Percentiles rank a stretch among this genome's conserved stretches.
Evolutionary conservation across 768 basidiomycete genomes (phyloP).

Genomic region (Crassisporium funariophilum): DNA sequence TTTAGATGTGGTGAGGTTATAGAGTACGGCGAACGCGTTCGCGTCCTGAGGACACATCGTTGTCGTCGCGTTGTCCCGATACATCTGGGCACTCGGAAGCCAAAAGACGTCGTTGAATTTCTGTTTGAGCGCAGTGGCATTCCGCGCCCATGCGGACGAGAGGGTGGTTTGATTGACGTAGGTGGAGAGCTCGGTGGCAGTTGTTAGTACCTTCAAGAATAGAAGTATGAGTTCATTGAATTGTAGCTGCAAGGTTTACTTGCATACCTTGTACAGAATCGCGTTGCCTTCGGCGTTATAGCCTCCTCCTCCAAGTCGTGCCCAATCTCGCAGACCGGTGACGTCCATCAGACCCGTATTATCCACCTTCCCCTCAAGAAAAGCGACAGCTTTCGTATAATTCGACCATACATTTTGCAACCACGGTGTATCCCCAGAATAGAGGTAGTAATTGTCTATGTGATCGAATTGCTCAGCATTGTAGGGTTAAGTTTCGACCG

Average conservation of each 20-base stretch:
- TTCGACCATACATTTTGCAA: conserved; percentile 53
- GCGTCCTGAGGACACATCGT: conserved; percentile 58
- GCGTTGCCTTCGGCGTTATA: conserved; percentile 61
- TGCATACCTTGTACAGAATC: conserved; percentile 46
- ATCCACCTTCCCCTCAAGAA: conserved; percentile 54
- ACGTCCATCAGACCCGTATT: conserved; percentile 53
- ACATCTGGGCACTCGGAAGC: conserved; percentile 49
- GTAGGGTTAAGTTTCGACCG: too few species aligned
- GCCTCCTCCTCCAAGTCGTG: conserved; percentile 54
- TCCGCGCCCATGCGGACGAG: conserved; percentile 39
- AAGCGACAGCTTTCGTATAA: conserved; percentile 58
- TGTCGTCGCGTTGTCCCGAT: conserved; percentile 55
- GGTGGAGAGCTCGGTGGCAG: conserved; percentile 45
- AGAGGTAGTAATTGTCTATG: conserved; percentile 57
- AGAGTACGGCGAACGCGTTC: conserved; percentile 57
- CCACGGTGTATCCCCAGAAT: conserved; percentile 55
- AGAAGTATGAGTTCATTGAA: conserved; percentile 2
- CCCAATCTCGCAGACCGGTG: conserved; percentile 61
- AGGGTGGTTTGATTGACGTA: conserved; percentile 37
- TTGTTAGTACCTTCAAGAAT: conserved; percentile 46
- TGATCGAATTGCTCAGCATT: background rate
- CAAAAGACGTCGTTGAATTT: conserved; percentile 56
- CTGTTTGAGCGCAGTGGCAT: conserved; percentile 50
- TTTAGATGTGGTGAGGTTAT: conserved; percentile 45
- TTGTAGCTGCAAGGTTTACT: background rate